Evolutionary conservation across 306 rosid species (phyloP), one percentile per base, ranked within the genome.

Genomic region (Quercus gilva): DNA sequence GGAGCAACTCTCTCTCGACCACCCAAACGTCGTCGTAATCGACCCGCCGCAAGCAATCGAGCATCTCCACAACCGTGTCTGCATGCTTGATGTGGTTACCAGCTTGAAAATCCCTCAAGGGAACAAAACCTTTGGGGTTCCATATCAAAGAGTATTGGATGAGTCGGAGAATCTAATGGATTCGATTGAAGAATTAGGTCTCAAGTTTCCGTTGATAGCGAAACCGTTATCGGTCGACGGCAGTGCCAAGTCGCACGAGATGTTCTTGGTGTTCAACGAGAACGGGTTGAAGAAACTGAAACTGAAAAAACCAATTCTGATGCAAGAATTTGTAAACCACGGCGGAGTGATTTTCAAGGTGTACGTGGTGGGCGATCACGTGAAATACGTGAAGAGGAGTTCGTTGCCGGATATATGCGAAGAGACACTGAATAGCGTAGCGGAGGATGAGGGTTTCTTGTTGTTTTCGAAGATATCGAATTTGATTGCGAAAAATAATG

Each of bases 241-340:
- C 43, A 71, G 74, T 41, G 74, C 71, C 37, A 55, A 29, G n/a
- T 90, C 93, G 13, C 97, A 92, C 64, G 31, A 90, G 12, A 77
- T 92, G 82, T 78, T 7, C 11, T 17, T 92, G 84, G 90, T 86
- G 5, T 82, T 92, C 19, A 78, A 79, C 49, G n/a, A 6, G 1
- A 81, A 60, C 1, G 91, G 94, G 15, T 43, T 89, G 52, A 74
- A 71, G 69, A 52, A 74, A 51, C 13, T 86, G 61, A 79, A 37
- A 37, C 45, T 86, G 58, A 79, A 55, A 5, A 12, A 60, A 17
- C 87, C 88, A 3, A 45, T 87, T 20, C 74, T 92, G 81, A 43
- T 92, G 74, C 97, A 92, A 37, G 89, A 90, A 55, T 92, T 90
- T 37, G 87, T 89, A 84, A 90, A 92, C 77, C 97, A 92, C 31